A percentile compares a stretch with the other conserved stretches of the same genome.
Evolutionary conservation across 768 basidiomycete genomes (phyloP).

Genomic region (Pulveroboletus sp.): DNA sequence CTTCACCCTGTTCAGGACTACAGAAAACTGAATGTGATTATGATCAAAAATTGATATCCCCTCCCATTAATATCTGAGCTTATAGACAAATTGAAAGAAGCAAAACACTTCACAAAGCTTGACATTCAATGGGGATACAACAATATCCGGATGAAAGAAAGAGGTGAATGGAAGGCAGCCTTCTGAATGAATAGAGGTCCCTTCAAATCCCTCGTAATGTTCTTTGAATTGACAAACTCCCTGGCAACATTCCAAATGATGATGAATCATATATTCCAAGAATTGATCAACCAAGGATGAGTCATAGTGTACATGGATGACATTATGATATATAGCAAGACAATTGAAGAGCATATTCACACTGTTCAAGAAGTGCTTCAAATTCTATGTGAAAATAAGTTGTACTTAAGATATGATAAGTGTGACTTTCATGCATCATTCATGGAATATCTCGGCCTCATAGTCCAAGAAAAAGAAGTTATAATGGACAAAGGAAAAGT

Average conservation of each 20-base stretch:
- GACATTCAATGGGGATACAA: too few relatives aligned
- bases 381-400: neutral
- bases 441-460: neutral
- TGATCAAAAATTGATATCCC: too few relatives aligned
- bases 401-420: too few relatives aligned
- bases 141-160: too few relatives aligned
- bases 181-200: conserved; percentile 11
- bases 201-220: neutral
- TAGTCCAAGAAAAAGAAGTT: neutral
- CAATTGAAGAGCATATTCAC: conserved; percentile 26
- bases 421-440: neutral
- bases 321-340: conserved; percentile 34
- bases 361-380: neutral
- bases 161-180: conserved; percentile 24
- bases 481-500: neutral
- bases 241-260: too few relatives aligned
- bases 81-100: too few relatives aligned
- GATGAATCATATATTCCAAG: conserved; percentile 12
- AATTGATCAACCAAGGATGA: conserved; percentile 2
- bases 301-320: conserved; percentile 29
- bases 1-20: too few relatives aligned
- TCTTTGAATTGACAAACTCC: too few relatives aligned
- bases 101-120: too few relatives aligned
- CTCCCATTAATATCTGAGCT: too few relatives aligned
- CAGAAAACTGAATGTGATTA: too few relatives aligned